phyloP scores from a whole-genome alignment of 352 stramenopile genomes.

The Blastocystis hominis region DNA sequence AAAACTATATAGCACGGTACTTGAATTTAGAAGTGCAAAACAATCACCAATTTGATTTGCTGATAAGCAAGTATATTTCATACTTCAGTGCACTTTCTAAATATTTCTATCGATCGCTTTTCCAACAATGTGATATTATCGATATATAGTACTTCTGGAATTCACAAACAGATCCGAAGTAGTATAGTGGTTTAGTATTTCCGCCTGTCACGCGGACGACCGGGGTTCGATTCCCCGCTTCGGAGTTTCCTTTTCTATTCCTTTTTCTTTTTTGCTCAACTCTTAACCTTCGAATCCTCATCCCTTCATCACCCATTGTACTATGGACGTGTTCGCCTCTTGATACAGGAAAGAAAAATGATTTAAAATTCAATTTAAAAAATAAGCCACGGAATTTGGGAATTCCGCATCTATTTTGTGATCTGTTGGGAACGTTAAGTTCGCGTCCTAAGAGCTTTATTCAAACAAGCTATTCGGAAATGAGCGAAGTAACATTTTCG shows the following conservation, averaged over 20 bases:
- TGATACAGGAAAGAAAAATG: neutral
- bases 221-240: neutral
- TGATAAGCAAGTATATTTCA: neutral
- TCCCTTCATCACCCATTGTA: no score
- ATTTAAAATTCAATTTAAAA: neutral
- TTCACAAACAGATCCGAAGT: neutral
- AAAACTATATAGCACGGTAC: neutral
- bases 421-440: constrained; percentile 44
- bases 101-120: no score
- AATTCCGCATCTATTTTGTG: neutral
- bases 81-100: neutral
- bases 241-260: neutral
- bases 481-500: constrained; percentile 13
- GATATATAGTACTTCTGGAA: neutral
- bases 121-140: neutral
- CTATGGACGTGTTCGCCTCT: neutral
- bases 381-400: neutral
- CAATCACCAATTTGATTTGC: neutral
- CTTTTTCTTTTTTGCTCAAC: no score
- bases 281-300: no score
- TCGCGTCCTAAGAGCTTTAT: neutral
- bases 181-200: neutral
- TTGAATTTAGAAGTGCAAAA: neutral
- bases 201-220: neutral
- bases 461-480: neutral